Conservation (phyloP, 169 alveolate species). For the Miamiensis avidus region DNA sequence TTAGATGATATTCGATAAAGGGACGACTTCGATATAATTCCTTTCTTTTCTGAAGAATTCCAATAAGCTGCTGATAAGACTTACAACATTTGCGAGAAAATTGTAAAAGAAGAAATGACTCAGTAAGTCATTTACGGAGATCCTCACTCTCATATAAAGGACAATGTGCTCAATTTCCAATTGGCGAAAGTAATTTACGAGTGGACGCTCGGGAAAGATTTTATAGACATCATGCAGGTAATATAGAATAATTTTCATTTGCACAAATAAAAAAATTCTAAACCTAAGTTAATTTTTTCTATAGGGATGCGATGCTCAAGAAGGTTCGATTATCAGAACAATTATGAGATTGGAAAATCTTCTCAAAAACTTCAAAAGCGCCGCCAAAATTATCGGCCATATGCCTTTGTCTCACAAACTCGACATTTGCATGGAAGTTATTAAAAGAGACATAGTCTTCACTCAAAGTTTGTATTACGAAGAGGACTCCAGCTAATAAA, state of each 20-base stretch:
- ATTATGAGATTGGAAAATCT: slow-evolving; percentile 90
- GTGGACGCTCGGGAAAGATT: slow-evolving; percentile 56
- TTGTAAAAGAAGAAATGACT: background rate
- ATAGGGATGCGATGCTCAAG: slow-evolving; percentile 63
- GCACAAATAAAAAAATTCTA: no score
- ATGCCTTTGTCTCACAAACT: slow-evolving; percentile 75
- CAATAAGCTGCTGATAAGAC: background rate
- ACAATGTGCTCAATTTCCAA: slow-evolving; percentile 31
- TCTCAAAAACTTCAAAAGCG: slow-evolving; percentile 80
- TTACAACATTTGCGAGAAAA: background rate
- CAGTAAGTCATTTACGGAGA: slow-evolving; percentile 9
- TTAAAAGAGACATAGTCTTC: slow-evolving; percentile 93
- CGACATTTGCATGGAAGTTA: slow-evolving; percentile 78
- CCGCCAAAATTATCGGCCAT: slow-evolving; percentile 90
- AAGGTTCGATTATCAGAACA: slow-evolving; percentile 94
- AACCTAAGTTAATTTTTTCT: background rate
- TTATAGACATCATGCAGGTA: slow-evolving; percentile 46
- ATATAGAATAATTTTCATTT: no score
- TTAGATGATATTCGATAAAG: background rate
- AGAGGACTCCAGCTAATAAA: background rate
- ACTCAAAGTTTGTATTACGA: slow-evolving; percentile 89
- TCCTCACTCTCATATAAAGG: background rate
- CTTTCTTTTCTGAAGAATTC: background rate
- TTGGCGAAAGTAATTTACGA: slow-evolving; percentile 47
- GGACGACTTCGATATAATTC: slow-evolving; percentile 13